Conservation (phyloP, 805 yeast species). For the Zygoascus bituminiphila region DNA sequence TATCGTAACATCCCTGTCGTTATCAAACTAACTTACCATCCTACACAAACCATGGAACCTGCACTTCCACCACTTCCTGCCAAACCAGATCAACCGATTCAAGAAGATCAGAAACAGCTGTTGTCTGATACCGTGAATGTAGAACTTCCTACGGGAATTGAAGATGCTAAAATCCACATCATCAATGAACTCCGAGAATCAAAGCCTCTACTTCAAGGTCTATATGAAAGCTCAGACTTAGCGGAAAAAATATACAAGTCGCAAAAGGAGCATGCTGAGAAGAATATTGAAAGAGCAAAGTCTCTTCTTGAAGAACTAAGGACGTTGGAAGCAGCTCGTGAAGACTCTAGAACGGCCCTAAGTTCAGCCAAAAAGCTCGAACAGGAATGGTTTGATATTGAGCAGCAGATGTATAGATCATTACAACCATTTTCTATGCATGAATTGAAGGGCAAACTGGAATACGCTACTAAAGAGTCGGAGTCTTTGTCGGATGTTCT, state of each 20-base stretch:
- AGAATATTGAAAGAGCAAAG: slow-evolving; percentile 22
- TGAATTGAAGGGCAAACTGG: slow-evolving; percentile 28
- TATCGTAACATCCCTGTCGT: too few species aligned
- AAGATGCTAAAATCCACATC: slow-evolving; percentile 3
- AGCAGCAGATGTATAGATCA: slow-evolving; percentile 29
- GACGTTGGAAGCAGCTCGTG: slow-evolving; percentile 19
- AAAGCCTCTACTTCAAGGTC: slow-evolving; percentile 21
- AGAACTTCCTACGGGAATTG: neutral
- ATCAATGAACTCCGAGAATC: slow-evolving; percentile 3
- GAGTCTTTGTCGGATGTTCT: slow-evolving; percentile 30
- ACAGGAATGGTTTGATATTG: slow-evolving; percentile 31
- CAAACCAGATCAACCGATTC: neutral
- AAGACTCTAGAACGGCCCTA: slow-evolving; percentile 7
- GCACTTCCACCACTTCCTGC: slow-evolving; percentile 1
- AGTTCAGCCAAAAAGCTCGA: slow-evolving; percentile 20
- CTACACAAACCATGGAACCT: neutral
- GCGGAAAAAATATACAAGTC: slow-evolving; percentile 21
- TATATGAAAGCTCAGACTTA: slow-evolving; percentile 20
- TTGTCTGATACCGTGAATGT: neutral
- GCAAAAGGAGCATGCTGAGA: slow-evolving; percentile 22
- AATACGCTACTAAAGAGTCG: slow-evolving; percentile 27
- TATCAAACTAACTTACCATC: too few species aligned
- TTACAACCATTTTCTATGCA: slow-evolving; percentile 33
- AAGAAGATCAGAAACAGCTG: neutral
- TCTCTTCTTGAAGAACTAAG: slow-evolving; percentile 23